A percentile compares a stretch with the other conserved stretches of the same genome.
Conservation (phyloP, 305 asterid species). For the Euphrasia arctica region DNA sequence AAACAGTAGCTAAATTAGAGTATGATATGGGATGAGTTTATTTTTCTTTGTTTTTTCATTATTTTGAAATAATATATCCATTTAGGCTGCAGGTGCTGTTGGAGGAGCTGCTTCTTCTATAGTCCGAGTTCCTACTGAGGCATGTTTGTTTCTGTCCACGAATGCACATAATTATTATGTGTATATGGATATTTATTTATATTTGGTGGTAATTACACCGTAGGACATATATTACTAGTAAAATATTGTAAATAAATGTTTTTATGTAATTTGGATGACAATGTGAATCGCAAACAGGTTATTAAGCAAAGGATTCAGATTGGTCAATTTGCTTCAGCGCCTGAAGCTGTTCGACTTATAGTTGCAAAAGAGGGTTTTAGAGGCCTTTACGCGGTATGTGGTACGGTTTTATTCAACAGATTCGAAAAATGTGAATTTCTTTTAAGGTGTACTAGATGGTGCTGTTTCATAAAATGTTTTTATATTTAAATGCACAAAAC, state of each 20-base stretch:
- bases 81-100: slow-evolving; percentile 69
- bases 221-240: not conserved
- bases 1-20: slow-evolving; percentile 23
- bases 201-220: not conserved
- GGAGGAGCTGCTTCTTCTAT: slow-evolving; percentile 76
- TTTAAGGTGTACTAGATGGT: not conserved
- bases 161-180: slow-evolving; percentile 10
- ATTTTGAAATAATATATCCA: slow-evolving; percentile 1
- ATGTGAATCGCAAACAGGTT: slow-evolving; percentile 36
- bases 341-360: slow-evolving; percentile 63
- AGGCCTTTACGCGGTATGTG: slow-evolving; percentile 76
- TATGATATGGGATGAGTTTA: not conserved
- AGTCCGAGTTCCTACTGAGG: slow-evolving; percentile 79
- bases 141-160: slow-evolving; percentile 18
- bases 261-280: not conserved
- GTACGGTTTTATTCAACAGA: not conserved
- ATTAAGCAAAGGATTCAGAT: slow-evolving; percentile 79
- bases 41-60: slow-evolving; percentile 2
- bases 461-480: too few relatives aligned
- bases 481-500: too few relatives aligned
- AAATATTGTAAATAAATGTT: too few relatives aligned
- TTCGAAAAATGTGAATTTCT: not conserved
- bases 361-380: slow-evolving; percentile 71
- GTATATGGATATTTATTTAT: not conserved
- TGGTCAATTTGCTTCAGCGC: slow-evolving; percentile 71